A percentile compares a stretch with the other conserved stretches of the same genome.
Evolutionary conservation across 106 monocot species (phyloP).

Genomic region (Dendrobium nobile): DNA sequence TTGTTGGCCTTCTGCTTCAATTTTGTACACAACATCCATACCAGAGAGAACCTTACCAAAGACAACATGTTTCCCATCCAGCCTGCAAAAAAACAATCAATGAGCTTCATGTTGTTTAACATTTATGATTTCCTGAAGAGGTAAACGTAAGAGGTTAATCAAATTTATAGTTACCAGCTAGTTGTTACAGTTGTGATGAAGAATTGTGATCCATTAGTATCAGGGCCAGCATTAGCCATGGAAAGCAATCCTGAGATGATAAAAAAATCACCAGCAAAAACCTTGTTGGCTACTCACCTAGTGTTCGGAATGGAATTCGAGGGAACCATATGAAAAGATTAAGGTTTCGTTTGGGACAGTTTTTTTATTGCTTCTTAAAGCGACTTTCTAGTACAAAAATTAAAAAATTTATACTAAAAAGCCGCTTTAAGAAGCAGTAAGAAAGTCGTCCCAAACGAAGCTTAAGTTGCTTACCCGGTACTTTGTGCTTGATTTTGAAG

Average conservation of each 20-base stretch:
- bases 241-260: slow-evolving; percentile 49
- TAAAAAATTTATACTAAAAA: too few species aligned
- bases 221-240: slow-evolving; percentile 84
- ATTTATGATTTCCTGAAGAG: too few species aligned
- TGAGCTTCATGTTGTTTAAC: not conserved
- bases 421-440: too few species aligned
- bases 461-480: slow-evolving; percentile 37
- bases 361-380: too few species aligned
- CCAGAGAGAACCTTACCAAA: slow-evolving; percentile 91
- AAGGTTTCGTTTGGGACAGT: too few species aligned
- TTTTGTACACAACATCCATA: slow-evolving; percentile 94
- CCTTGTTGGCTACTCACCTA: not conserved
- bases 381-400: too few species aligned
- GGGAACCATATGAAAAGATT: not conserved
- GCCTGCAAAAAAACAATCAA: slow-evolving; percentile 27
- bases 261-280: not conserved
- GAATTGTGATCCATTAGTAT: slow-evolving; percentile 94
- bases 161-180: slow-evolving; percentile 48
- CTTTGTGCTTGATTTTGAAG: slow-evolving; percentile 89
- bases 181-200: slow-evolving; percentile 93
- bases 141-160: too few species aligned
- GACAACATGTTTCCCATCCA: slow-evolving; percentile 94
- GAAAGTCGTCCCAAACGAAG: too few species aligned
- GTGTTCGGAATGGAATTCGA: not conserved
- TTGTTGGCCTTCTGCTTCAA: slow-evolving; percentile 87